These are phyloP conservation scores for Phialemoniopsis sp. DNA, from an alignment of 2,329 filamentous ascomycete genomes.

Conservation along the genomic window DNA sequence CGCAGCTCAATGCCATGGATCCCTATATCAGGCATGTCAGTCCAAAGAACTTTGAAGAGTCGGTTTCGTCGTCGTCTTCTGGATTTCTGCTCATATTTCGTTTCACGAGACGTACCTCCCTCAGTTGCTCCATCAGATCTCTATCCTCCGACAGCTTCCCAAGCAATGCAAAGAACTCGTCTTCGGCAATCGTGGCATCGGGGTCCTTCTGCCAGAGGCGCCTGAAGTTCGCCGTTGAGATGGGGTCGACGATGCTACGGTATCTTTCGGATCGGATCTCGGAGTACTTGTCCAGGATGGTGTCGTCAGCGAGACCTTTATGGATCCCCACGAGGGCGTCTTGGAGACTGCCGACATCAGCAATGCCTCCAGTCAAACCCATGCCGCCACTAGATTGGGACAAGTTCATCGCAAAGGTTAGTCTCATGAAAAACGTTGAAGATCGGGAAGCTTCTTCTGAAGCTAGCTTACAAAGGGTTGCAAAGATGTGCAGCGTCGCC, in stretches of 20 bases:
- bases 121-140: no score
- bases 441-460: no score
- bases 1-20: constrained; percentile 8
- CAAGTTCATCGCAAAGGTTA: background rate
- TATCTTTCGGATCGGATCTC: constrained; percentile 32
- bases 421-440: background rate
- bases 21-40: no score
- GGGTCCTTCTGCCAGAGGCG: constrained; percentile 12
- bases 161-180: constrained; percentile 16
- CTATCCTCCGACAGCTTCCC: background rate
- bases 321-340: constrained; percentile 40
- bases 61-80: no score
- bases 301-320: constrained; percentile 27
- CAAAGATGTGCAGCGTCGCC: constrained; percentile 38
- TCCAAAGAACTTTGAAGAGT: no score
- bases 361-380: constrained; percentile 44
- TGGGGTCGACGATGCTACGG: constrained; percentile 14
- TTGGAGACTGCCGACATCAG: constrained; percentile 41
- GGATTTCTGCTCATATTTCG: no score
- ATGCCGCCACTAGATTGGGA: constrained; percentile 31
- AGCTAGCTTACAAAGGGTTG: constrained; percentile 43
- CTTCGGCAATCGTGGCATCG: constrained; percentile 12
- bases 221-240: constrained; percentile 13
- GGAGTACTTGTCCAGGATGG: constrained; percentile 36
- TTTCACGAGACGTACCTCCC: no score